A percentile compares a stretch with the other conserved stretches of the same genome.
Evolutionary conservation across 768 basidiomycete genomes (phyloP).

Genomic region (Leccinum boreale): DNA sequence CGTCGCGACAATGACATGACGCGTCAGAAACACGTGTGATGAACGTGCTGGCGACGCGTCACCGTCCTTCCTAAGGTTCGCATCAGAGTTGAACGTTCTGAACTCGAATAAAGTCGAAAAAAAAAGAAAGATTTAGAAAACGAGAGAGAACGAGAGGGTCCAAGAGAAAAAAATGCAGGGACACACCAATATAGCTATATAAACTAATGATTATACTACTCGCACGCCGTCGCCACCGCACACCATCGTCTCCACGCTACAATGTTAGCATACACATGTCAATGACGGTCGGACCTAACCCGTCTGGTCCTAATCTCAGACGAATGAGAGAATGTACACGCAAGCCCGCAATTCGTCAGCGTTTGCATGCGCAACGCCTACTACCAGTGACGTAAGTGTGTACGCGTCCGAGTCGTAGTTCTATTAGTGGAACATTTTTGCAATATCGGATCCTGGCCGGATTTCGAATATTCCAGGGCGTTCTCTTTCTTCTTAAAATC

Average conservation of each 20-base stretch:
- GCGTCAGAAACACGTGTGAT: conserved; percentile 18
- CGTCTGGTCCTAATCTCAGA: not conserved
- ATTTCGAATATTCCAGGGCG: not conserved
- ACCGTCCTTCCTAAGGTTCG: not conserved
- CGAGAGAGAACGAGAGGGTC: not conserved
- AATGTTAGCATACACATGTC: not conserved
- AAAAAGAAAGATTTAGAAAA: no score
- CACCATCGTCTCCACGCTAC: not conserved
- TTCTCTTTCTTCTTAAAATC: not conserved
- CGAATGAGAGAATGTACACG: not conserved
- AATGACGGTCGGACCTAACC: not conserved
- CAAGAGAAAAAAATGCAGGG: not conserved
- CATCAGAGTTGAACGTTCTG: not conserved
- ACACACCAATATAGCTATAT: not conserved
- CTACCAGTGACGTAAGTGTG: not conserved
- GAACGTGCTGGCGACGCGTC: conserved; percentile 11
- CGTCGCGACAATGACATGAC: not conserved
- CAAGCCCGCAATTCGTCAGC: not conserved
- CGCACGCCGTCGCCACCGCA: not conserved
- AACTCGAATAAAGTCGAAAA: not conserved
- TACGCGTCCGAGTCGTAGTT: not conserved
- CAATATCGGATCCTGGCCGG: not conserved
- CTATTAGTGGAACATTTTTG: not conserved
- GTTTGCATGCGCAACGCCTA: not conserved
- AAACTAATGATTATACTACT: not conserved